Evolutionary conservation across 2,329 filamentous ascomycete species (phyloP), one percentile per base, ranked within the genome.

Genomic region (Diaporthe sp.): DNA sequence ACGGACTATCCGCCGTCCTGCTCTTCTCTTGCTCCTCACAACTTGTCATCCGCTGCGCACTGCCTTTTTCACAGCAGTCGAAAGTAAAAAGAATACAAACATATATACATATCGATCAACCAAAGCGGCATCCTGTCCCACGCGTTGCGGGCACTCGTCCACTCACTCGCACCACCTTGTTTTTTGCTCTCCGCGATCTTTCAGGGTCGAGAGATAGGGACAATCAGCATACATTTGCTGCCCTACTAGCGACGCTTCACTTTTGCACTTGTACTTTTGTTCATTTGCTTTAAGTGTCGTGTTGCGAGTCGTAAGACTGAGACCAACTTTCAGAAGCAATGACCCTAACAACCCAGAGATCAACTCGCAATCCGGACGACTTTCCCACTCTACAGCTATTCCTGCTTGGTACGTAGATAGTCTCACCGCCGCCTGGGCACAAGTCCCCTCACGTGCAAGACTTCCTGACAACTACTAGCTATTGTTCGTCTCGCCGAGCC

Each of bases 401-500:
- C 80, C 86, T 98, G 25, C 90, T 98, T 79, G 94, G 95, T 97
- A 87, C 17, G 61, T 82, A 92, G 86, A 37, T 4, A 25, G 4
- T 5, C 34, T 25, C 37, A 61, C 37, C 70, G 47, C 39, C 25
- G 20, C 34, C 47, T 53, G 49, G 49, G 75, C 25, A 51, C 72
- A 39, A 8, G 3, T n/a, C 1, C 28, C 17, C 20, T 17, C 34
- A 31, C 39, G 9, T 4, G 31, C 12, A 17, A n/a, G 20, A 10
- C 15, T 39, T 7, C 31, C 67, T 73, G 22, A 74, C 72, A 44
- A 13, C 34, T 25, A 3, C 39, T 80, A 98, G 95, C 95, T 83
- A 95, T 98, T 88, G 96, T 97, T 82, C 95, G 96, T 78, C 91
- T 98, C 79, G 94, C 95, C 72, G 96, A 98, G 85, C 96, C 96